A percentile compares a stretch with the other conserved stretches of the same genome.
These are phyloP conservation scores for Metschnikowia lachancei DNA, from an alignment of 805 yeast species.

Conservation along the genomic window DNA sequence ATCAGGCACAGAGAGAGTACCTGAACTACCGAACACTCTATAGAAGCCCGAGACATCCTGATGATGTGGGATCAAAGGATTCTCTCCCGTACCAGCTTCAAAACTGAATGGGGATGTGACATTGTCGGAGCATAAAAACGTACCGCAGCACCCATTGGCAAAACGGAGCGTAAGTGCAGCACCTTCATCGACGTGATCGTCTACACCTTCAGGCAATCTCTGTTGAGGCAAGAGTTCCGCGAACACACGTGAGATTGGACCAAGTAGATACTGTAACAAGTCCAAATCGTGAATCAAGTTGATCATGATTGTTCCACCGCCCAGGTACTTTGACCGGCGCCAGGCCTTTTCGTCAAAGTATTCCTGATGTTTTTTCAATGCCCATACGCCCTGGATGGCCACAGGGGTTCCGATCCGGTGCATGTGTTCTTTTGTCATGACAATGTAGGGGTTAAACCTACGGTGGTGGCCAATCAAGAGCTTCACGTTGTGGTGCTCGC, in stretches of 20 bases:
- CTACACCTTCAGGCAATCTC: constrained; percentile 20
- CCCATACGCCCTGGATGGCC: constrained; percentile 44
- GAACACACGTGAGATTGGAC: constrained; percentile 38
- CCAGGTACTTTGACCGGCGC: constrained; percentile 34
- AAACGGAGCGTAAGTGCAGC: constrained; percentile 40
- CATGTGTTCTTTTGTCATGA: constrained; percentile 36
- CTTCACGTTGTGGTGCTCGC: constrained; percentile 26
- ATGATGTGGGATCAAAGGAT: constrained; percentile 38
- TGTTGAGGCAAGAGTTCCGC: constrained; percentile 38
- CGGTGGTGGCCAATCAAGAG: constrained; percentile 44
- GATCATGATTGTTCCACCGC: constrained; percentile 42
- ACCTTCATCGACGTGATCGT: constrained; percentile 39
- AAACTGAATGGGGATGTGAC: constrained; percentile 41
- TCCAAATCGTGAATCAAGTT: constrained; percentile 44
- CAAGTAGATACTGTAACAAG: constrained; percentile 39
- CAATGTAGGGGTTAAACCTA: constrained; percentile 41
- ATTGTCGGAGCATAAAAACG: constrained; percentile 42
- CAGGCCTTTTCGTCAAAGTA: constrained; percentile 39
- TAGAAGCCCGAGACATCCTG: constrained; percentile 34
- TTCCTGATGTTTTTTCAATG: constrained; percentile 33
- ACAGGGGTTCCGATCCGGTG: constrained; percentile 30
- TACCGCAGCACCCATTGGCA: constrained; percentile 39
- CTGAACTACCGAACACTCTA: constrained; percentile 38
- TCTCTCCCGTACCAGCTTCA: constrained; percentile 44
- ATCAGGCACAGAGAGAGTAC: constrained; percentile 42